These are phyloP conservation scores for Phaeosphaeria sp. DNA, from an alignment of 2,329 filamentous ascomycete species.

Conservation along the genomic window DNA sequence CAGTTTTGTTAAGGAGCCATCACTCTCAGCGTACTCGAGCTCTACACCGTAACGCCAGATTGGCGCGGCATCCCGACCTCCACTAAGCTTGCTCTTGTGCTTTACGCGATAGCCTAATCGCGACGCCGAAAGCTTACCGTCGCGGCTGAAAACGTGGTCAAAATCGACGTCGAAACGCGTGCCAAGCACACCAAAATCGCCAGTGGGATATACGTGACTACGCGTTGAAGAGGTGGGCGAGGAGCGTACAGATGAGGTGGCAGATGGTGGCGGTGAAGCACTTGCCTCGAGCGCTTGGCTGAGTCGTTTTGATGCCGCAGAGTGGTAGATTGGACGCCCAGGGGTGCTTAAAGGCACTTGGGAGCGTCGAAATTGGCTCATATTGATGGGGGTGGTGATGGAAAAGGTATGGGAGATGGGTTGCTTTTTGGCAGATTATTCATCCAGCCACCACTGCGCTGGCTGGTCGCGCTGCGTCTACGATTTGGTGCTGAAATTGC, in stretches of 20 bases:
- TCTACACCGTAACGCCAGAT: constrained; percentile 3
- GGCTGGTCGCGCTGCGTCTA: too few species aligned
- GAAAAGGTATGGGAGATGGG: too few species aligned
- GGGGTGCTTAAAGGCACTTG: too few species aligned
- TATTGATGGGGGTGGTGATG: too few species aligned
- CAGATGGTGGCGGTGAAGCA: background rate
- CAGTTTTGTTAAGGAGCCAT: background rate
- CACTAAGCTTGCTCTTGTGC: background rate
- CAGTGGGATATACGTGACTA: background rate
- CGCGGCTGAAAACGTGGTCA: background rate
- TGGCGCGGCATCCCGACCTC: background rate
- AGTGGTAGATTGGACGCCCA: too few species aligned
- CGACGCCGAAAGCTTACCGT: background rate
- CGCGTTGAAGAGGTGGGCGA: background rate
- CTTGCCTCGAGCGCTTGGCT: too few species aligned
- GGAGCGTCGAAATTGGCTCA: too few species aligned
- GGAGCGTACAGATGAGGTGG: background rate
- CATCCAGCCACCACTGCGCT: too few species aligned
- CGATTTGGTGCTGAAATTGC: too few species aligned
- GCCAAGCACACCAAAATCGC: background rate
- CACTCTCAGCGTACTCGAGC: background rate
- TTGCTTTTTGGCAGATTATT: too few species aligned
- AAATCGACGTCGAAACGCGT: background rate
- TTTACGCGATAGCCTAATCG: background rate
- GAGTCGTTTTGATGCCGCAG: too few species aligned